A percentile compares a stretch with the other conserved stretches of the same genome.
These are phyloP conservation scores for Brassica balearica DNA, from an alignment of 441 rosid genomes.

Conservation along the genomic window DNA sequence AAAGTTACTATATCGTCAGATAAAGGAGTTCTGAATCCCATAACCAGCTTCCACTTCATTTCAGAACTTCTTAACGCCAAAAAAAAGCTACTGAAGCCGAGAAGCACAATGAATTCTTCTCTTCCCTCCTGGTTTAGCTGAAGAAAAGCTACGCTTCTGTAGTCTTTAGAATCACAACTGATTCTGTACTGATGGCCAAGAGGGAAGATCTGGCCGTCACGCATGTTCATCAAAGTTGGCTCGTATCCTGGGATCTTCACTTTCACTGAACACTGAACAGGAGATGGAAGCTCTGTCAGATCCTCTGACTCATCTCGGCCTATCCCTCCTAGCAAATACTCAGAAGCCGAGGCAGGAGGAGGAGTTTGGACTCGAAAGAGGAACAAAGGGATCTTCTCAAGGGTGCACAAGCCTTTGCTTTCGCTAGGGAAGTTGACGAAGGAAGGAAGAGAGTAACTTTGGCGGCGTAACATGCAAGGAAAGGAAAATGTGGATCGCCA, in stretches of 20 bases:
- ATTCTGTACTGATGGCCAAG: background rate
- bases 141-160: slow-evolving; percentile 4
- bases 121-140: slow-evolving; percentile 5
- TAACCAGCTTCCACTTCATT: slow-evolving; percentile 15
- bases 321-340: slow-evolving; percentile 3
- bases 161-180: background rate
- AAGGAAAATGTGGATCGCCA: slow-evolving; percentile 9
- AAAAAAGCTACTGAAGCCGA: background rate
- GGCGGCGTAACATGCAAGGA: background rate
- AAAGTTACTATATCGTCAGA: background rate
- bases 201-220: slow-evolving; percentile 1
- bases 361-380: slow-evolving; percentile 9
- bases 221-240: background rate
- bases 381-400: slow-evolving; percentile 25
- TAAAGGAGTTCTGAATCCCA: background rate
- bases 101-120: slow-evolving; percentile 11
- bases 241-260: background rate
- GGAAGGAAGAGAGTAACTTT: slow-evolving; percentile 16
- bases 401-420: background rate
- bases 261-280: slow-evolving; percentile 27
- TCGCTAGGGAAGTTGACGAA: background rate
- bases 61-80: slow-evolving; percentile 7
- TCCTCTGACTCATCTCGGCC: background rate
- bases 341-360: background rate
- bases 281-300: background rate